Conservation (phyloP, 2,329 filamentous ascomycete genomes). For the Phoma herbarum region DNA sequence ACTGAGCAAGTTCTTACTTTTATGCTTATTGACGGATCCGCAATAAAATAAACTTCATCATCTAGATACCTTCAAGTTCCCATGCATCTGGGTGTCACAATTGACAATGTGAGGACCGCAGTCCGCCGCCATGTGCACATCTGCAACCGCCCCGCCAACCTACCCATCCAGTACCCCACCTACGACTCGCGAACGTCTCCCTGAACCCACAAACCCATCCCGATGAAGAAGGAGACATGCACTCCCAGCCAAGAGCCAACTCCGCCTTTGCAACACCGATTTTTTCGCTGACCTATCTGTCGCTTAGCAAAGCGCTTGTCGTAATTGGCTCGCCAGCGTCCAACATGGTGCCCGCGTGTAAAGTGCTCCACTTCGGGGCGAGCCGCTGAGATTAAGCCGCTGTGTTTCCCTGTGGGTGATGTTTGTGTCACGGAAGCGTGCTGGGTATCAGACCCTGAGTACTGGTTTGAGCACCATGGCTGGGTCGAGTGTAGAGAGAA, state of each 20-base stretch:
- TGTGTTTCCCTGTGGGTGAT: neutral
- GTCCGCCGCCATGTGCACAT: neutral
- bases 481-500: slow-evolving; percentile 28
- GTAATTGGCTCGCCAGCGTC: slow-evolving; percentile 30
- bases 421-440: slow-evolving; percentile 16
- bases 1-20: neutral
- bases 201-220: slow-evolving; percentile 3
- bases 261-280: slow-evolving; percentile 7
- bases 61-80: neutral
- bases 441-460: slow-evolving; percentile 9
- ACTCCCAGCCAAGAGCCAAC: slow-evolving; percentile 16
- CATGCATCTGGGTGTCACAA: neutral
- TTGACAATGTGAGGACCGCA: neutral
- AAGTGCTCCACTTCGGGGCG: slow-evolving; percentile 19
- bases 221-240: slow-evolving; percentile 4
- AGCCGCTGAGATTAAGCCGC: slow-evolving; percentile 7
- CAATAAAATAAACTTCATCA: neutral
- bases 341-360: slow-evolving; percentile 30
- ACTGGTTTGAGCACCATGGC: slow-evolving; percentile 9
- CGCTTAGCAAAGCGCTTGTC: slow-evolving; percentile 29
- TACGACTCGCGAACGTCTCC: neutral
- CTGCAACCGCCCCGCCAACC: neutral
- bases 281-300: slow-evolving; percentile 5
- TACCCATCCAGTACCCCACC: neutral
- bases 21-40: too few species aligned